Base-by-base conservation (phyloP, 306 rosid species). In the Ammopiptanthus mongolicus region DNA sequence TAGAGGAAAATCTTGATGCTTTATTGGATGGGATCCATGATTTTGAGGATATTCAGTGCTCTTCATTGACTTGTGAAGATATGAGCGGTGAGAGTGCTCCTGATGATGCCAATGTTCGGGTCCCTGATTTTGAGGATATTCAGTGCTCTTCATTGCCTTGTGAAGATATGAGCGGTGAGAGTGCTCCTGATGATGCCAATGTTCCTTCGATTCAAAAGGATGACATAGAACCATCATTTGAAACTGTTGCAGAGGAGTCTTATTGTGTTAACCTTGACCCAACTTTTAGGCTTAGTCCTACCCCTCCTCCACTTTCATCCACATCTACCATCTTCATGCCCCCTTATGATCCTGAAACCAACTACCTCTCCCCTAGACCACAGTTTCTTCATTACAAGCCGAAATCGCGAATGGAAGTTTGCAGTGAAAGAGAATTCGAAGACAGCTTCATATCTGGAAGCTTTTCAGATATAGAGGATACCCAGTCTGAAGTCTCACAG, bases 291-390 rank as follows among this genome's bases (percentile, higher is more conserved):
- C 85, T 88, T 55, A 91, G 98, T 71, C 96, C 92, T 2, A 70
- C 88, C 14, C 73, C 88, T 11, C 71, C 88, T 71, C 83, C 74
- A 11, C 29, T 59, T 79, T 75, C 83, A 8, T 48, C 72, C 11
- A 78, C 74, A 3, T 65, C 79, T 47, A 75, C 77, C 8, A 29
- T 56, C 13, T 61, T 70, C 58, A 58, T 76, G 41, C 88, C 89
- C 33, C 92, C 97, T 8, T 91, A 89, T 72, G 96, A 91, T 73
- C 96, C 97, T 21, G 89, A 87, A 86, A 87, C 89, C 8, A 93
- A 93, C 78, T 91, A 85, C 75, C 86, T 89, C 25, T 93, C 96
- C 0, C 96, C 98, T 0, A 87, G 98, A 75, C 97, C 98, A 2
- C 93, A 86, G 78, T 93, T 93, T 69, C 97, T 93, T 50, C 92